Base-by-base conservation (phyloP, 176 grass and related monocot species). In the Oryza punctata region DNA sequence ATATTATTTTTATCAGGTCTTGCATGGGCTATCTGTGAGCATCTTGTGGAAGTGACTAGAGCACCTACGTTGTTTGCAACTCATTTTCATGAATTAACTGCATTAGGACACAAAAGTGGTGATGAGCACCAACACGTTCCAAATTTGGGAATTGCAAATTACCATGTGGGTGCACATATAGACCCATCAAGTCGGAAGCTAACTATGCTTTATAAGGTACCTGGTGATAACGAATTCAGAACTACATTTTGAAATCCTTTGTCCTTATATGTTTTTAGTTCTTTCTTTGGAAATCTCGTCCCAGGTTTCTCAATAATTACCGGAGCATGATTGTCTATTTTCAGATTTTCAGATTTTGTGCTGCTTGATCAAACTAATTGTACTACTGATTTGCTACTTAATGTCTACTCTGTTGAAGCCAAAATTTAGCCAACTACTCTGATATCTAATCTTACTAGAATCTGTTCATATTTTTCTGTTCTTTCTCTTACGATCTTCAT, bases 131-230 rank as follows among this genome's bases (percentile, higher is more conserved):
- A 69, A 65, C 80, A 28, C 50, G 37, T 38, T 63, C 33, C 84
- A 63, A 69, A 69, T 67, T 29, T 85, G 21, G 95, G 95, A 79
- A 92, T 98, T 70, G 87, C 95, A 84, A 98, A 98, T 93, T 98
- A 98, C 91, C 95, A 98, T 79, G 95, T 98, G 75, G 91, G 93
- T 79, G 95, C 95, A n/a, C 92, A 98, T 69, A 98, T 94, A 84
- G 95, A 98, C 83, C 91, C 92, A 82, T 90, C 85, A 90, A 98
- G 67, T 84, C 89, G 87, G 71, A 94, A 98, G 77, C 81, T 98
- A 85, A 98, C 95, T 75, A 98, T 98, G 95, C 87, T 93, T 89
- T 98, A 93, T 81, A 98, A 98, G 95, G 95, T 98, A 79, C 23
- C 69, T 65, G 24, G 19, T 27, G n/a, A 35, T 75, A 33, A 33